Base-by-base conservation (phyloP, 768 basidiomycete genomes). In the Porphyrellus cyaneotinctus region DNA sequence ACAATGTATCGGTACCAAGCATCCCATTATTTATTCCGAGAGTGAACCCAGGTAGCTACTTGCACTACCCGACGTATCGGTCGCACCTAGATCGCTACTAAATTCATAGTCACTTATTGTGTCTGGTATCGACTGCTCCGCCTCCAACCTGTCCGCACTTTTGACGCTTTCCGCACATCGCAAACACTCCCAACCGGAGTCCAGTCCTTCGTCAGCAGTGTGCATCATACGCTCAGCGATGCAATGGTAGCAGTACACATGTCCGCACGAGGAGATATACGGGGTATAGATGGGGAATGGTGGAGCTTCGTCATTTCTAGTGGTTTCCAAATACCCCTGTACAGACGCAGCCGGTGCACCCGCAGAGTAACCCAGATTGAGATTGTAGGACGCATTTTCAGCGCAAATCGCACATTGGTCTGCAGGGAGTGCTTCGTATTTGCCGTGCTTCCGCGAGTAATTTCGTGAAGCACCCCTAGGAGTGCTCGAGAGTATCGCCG, bases 191-290 rank as follows among this genome's bases (percentile, higher is more conserved):
- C 94, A 95, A 20, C 77, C 76, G 45, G 72, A 63, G 31, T 78
- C 70, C 20, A 66, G 47, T 22, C 74, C 81, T 32, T 87, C 89
- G 54, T 87, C 86, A 5, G 81, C 83, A 6, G 79, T 78, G 32
- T 79, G 83, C 62, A 91, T 78, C 74, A 97, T 80, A 55, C 84
- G 83, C 64, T 90, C 88, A 14, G 91, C 81, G 37, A 98, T 77
- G 70, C 97, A 99, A 60, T 87, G 85, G 68, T 97, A 99, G 71
- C 97, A 98, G 72, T 95, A 99, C 14, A 81, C 67, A 64, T 97
- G 92, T 8, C 83, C 86, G 56, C 90, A 94, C 28, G 85, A 84
- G 31, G 92, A 84, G 45, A 87, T 71, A 64, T 95, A 97, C 0
- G 95, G 86, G 39, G 83, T 87, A 62, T 87, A 78, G 56, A 95